A percentile compares a stretch with the other conserved stretches of the same genome.
phyloP scores from a whole-genome alignment of 2,329 filamentous ascomycete species.

The Penicillium sclerotigenum region DNA sequence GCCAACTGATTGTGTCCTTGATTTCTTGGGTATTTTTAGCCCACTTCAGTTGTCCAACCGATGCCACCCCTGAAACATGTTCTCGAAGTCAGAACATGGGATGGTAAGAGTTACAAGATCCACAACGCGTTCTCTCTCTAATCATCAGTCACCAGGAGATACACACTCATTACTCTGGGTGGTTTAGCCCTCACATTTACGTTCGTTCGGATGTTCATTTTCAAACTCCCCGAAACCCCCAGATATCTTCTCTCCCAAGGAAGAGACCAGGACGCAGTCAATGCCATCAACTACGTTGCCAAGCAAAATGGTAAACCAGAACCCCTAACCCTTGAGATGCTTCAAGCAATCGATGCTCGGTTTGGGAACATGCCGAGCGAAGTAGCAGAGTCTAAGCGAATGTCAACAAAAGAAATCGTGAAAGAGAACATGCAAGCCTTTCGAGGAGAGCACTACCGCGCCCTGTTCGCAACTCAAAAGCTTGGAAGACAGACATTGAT shows the following conservation, averaged over 20 bases:
- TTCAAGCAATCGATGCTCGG: constrained; percentile 29
- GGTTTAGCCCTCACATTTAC: constrained; percentile 26
- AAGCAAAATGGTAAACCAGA: constrained; percentile 27
- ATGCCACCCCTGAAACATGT: constrained; percentile 24
- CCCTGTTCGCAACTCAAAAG: constrained; percentile 27
- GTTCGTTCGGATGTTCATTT: constrained; percentile 27
- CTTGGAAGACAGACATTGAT: constrained; percentile 33
- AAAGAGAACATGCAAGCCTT: constrained; percentile 32
- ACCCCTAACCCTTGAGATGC: constrained; percentile 31
- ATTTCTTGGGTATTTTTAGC: constrained; percentile 31
- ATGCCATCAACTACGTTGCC: constrained; percentile 44
- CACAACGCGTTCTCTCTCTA: background rate
- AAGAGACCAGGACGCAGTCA: constrained; percentile 48
- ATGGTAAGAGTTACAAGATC: constrained; percentile 18
- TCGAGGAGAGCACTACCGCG: constrained; percentile 25
- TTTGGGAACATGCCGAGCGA: constrained; percentile 7
- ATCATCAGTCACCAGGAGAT: constrained; percentile 16
- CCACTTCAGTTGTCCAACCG: constrained; percentile 29
- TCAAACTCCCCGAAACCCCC: constrained; percentile 31
- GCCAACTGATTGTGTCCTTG: constrained; percentile 39
- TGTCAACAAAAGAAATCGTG: constrained; percentile 26
- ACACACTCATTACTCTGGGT: constrained; percentile 29
- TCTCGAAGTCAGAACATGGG: constrained; percentile 27
- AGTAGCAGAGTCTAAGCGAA: background rate
- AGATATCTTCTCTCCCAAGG: constrained; percentile 30